Base-by-base conservation (phyloP, 169 alveolate genomes). In the Theileria parva region DNA sequence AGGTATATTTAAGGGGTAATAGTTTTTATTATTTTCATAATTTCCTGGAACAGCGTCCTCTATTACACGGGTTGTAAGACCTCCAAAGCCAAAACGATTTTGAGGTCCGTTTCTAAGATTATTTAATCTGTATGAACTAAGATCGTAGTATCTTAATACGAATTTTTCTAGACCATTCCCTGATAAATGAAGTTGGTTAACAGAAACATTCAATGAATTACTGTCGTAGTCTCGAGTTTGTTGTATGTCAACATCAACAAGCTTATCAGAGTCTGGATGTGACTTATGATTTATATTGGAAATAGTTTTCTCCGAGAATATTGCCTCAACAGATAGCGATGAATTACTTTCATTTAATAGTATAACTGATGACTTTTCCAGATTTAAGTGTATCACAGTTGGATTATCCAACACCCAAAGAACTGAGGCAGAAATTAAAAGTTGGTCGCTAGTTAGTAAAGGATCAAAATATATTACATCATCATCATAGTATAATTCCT, bases 321-420 rank as follows among this genome's bases (percentile, higher is more conserved):
- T 25, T 6, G 30, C 28, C 27, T 57, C 66, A 11, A 25, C 66
- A 19, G 28, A 2, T 57, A 57, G 32, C 15, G 32, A 57, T 57
- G 66, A 57, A 13, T 57, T 57, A n/a, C 15, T 57, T 57, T 57
- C 66, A 57, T 57, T 57, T 13, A 57, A 57, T 21, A 57, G 66
- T 17, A 57, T 21, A 6, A 57, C 27, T 57, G 66, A 13, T 21
- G 66, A 57, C 5, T 57, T 57, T 57, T 57, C 66, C 1, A 57
- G 32, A 57, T 57, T 57, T 57, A 57, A 13, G 37, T 57, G 7
- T 6, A 57, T 57, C 5, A 57, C 66, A 2, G 13, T 2, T 5
- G 66, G 66, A 21, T 57, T 57, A 21, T 57, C 15, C 15, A 15
- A 21, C 5, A 57, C 28, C 66, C 66, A 57, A 21, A 57, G 32